phyloP scores from a whole-genome alignment of 1,139 yeast species.

The Sugiyamaella japonica region DNA sequence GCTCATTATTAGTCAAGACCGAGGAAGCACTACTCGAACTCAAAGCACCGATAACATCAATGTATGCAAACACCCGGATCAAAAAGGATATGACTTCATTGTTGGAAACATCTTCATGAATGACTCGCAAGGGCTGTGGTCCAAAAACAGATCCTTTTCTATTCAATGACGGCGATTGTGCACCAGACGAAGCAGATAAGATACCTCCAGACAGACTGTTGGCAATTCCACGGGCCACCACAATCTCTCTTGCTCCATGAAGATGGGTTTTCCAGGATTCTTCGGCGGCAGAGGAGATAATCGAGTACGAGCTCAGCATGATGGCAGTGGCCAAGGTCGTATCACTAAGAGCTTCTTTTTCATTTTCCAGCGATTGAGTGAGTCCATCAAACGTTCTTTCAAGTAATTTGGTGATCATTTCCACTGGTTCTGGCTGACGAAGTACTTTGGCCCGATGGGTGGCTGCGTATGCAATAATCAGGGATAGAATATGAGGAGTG shows the following conservation, averaged over 20 bases:
- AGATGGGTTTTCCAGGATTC: slow-evolving; percentile 62
- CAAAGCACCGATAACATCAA: slow-evolving; percentile 67
- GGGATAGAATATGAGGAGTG: slow-evolving; percentile 54
- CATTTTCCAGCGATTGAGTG: slow-evolving; percentile 52
- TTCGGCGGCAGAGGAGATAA: slow-evolving; percentile 42
- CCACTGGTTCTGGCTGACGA: slow-evolving; percentile 46
- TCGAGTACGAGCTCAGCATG: slow-evolving; percentile 62
- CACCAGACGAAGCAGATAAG: slow-evolving; percentile 10
- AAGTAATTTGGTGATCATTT: slow-evolving; percentile 52
- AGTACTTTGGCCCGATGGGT: slow-evolving; percentile 44
- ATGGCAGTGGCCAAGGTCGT: slow-evolving; percentile 66
- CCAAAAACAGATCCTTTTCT: slow-evolving; percentile 22
- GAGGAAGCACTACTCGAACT: slow-evolving; percentile 35
- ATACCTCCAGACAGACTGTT: slow-evolving; percentile 28
- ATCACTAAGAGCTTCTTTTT: slow-evolving; percentile 58
- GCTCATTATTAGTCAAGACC: slow-evolving; percentile 30
- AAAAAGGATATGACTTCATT: slow-evolving; percentile 58
- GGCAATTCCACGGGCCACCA: slow-evolving; percentile 56
- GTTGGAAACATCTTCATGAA: slow-evolving; percentile 32
- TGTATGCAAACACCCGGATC: slow-evolving; percentile 69
- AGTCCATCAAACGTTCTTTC: slow-evolving; percentile 60
- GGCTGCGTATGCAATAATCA: slow-evolving; percentile 68
- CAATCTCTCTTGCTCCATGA: slow-evolving; percentile 68
- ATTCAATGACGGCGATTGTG: not conserved
- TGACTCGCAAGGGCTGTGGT: slow-evolving; percentile 32